These are phyloP conservation scores for Pleomassaria siparia DNA, from an alignment of 2,329 filamentous ascomycete species.

Conservation along the genomic window DNA sequence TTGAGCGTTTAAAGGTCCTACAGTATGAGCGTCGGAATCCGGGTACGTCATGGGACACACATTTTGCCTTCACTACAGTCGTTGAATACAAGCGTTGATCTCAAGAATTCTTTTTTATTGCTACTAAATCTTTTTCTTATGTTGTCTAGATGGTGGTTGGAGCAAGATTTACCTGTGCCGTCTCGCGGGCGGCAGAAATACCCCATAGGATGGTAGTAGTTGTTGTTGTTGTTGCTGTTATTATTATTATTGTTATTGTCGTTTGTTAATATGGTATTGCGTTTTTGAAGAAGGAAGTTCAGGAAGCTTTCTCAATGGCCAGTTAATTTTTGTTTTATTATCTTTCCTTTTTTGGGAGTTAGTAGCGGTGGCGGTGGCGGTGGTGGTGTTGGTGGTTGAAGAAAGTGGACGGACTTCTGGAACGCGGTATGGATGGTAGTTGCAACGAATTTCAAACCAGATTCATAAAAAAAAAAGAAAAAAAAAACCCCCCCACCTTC, in stretches of 20 bases:
- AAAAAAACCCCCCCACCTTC: no score
- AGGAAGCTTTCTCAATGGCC: slow-evolving; percentile 6
- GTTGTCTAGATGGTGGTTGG: slow-evolving; percentile 5
- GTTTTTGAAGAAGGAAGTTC: slow-evolving; percentile 3
- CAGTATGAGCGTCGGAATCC: slow-evolving; percentile 20
- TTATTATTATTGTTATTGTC: background rate
- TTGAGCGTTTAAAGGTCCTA: slow-evolving; percentile 9
- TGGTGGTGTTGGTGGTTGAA: no score
- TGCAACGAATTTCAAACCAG: background rate
- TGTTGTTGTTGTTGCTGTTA: background rate
- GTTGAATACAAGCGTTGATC: slow-evolving; percentile 42
- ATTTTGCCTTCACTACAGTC: slow-evolving; percentile 35
- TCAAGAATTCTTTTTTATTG: slow-evolving; percentile 20
- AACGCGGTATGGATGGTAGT: background rate
- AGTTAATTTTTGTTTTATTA: slow-evolving; percentile 1
- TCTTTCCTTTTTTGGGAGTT: background rate
- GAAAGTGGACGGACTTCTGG: background rate
- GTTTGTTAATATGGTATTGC: background rate
- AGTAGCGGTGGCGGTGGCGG: background rate
- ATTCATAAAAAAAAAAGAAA: no score
- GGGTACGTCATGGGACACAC: slow-evolving; percentile 16
- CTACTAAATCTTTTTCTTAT: slow-evolving; percentile 9
- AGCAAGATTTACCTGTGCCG: background rate
- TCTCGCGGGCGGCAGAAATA: slow-evolving; percentile 1
- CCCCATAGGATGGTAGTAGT: slow-evolving; percentile 1